Evolutionary conservation across 2,329 filamentous ascomycete species (phyloP).

Genomic region (Fusarium udum): DNA sequence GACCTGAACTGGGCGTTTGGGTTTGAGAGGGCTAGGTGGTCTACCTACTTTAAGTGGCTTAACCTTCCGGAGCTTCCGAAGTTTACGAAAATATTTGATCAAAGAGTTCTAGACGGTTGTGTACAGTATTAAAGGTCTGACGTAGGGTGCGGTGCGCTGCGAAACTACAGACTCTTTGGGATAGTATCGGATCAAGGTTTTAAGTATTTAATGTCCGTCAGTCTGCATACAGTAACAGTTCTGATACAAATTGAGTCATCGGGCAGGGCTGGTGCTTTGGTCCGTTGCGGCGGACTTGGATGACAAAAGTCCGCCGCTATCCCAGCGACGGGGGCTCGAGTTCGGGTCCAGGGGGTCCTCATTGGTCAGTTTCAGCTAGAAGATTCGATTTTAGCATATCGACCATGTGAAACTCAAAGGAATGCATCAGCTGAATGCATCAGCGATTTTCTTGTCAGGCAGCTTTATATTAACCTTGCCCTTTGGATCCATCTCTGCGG

Average conservation of each 20-base stretch:
- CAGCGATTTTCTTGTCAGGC: background rate
- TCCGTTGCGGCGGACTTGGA: conserved; percentile 23
- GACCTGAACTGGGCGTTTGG: background rate
- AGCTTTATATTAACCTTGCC: conserved; percentile 1
- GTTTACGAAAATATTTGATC: conserved; percentile 3
- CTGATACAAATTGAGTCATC: conserved; percentile 8
- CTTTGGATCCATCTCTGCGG: background rate
- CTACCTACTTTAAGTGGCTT: conserved; percentile 11
- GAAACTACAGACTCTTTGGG: background rate
- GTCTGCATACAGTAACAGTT: background rate
- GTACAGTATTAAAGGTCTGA: background rate
- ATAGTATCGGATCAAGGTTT: background rate
- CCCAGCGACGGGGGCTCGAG: conserved; percentile 8
- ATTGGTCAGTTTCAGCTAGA: conserved; percentile 28
- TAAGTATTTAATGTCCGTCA: background rate
- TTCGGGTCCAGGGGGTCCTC: conserved; percentile 12
- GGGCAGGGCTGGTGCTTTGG: background rate
- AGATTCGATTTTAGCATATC: conserved; percentile 13
- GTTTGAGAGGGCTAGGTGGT: background rate
- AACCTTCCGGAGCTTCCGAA: conserved; percentile 31
- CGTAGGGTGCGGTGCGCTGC: background rate
- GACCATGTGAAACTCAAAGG: conserved; percentile 8
- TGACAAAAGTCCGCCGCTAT: conserved; percentile 29
- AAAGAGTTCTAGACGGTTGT: background rate
- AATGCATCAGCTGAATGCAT: background rate